Percentiles rank a stretch among this genome's conserved stretches.
phyloP scores from a whole-genome alignment of 805 yeast genomes.

The Starmerella vitae region DNA sequence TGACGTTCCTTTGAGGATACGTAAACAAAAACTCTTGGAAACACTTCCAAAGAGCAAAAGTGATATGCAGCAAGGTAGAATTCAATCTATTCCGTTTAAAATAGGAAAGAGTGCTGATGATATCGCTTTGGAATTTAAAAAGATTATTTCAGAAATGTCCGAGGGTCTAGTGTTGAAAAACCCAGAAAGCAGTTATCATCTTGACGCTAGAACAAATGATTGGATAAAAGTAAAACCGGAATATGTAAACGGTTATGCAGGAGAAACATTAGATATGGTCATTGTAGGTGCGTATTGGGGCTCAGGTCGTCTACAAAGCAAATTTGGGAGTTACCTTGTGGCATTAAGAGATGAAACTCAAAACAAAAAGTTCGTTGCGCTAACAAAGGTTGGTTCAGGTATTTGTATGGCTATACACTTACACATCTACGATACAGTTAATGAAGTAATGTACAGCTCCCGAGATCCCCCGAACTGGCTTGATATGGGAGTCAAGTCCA shows the following conservation, averaged over 20 bases:
- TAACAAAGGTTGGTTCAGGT: conserved; percentile 78
- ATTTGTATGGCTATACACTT: conserved; percentile 50
- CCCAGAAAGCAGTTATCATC: conserved; percentile 41
- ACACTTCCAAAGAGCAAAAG: conserved; percentile 31
- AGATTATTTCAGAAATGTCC: conserved; percentile 45
- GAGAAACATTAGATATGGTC: conserved; percentile 69
- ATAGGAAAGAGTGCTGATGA: conserved; percentile 37
- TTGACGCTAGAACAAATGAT: conserved; percentile 46
- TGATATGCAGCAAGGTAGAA: conserved; percentile 10
- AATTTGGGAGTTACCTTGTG: conserved; percentile 47
- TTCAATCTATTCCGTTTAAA: conserved; percentile 25
- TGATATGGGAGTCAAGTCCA: conserved; percentile 2
- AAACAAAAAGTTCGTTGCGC: conserved; percentile 40
- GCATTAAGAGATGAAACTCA: conserved; percentile 43
- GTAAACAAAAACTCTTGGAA: conserved; percentile 40
- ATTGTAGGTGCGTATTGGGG: conserved; percentile 71
- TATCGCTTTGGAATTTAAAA: conserved; percentile 41
- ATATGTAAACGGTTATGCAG: conserved; percentile 60
- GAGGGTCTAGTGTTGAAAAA: conserved; percentile 79
- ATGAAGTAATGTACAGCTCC: conserved; percentile 44
- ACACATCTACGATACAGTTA: conserved; percentile 42
- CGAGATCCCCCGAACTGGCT: conserved; percentile 15
- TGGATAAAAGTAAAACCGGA: conserved; percentile 93
- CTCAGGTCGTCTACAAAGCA: conserved; percentile 35
- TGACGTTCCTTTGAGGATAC: conserved; percentile 37